Conservation (phyloP, 1,284 basidiomycete genomes). For the Xerocomus minutiporus region DNA sequence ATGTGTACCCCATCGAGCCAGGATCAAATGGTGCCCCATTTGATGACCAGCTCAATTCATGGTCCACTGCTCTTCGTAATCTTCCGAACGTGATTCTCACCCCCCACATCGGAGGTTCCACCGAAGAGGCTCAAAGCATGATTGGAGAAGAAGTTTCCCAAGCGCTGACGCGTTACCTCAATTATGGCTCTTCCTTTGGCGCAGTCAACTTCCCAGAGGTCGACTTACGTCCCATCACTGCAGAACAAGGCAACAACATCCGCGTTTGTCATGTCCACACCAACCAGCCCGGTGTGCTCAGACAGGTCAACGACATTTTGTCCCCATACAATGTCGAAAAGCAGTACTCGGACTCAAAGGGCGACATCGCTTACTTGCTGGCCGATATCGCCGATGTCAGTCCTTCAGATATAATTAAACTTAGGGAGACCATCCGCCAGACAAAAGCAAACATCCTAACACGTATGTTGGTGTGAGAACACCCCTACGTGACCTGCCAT, state of each 20-base stretch:
- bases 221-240: constrained; percentile 87
- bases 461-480: constrained; percentile 64
- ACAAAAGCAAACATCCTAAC: constrained; percentile 88
- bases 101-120: constrained; percentile 98
- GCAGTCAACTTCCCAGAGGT: constrained; percentile 99
- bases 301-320: constrained; percentile 89
- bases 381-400: constrained; percentile 94
- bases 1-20: constrained; percentile 94
- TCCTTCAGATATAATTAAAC: constrained; percentile 73
- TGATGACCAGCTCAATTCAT: constrained; percentile 79
- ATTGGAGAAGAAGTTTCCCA: constrained; percentile 94
- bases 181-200: constrained; percentile 86
- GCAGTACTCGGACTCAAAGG: constrained; percentile 96
- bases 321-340: constrained; percentile 98
- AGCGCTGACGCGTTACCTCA: constrained; percentile 86
- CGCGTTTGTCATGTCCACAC: constrained; percentile 95
- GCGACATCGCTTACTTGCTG: constrained; percentile 92
- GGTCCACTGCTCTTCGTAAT: constrained; percentile 69
- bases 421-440: constrained; percentile 79
- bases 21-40: constrained; percentile 87
- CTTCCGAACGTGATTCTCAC: constrained; percentile 91
- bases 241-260: constrained; percentile 77
- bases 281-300: constrained; percentile 97
- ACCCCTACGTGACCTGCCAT: constrained; percentile 15
- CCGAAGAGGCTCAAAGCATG: constrained; percentile 97